Conservation (phyloP, 768 basidiomycete species). For the Pleurotus tuber-regium region DNA sequence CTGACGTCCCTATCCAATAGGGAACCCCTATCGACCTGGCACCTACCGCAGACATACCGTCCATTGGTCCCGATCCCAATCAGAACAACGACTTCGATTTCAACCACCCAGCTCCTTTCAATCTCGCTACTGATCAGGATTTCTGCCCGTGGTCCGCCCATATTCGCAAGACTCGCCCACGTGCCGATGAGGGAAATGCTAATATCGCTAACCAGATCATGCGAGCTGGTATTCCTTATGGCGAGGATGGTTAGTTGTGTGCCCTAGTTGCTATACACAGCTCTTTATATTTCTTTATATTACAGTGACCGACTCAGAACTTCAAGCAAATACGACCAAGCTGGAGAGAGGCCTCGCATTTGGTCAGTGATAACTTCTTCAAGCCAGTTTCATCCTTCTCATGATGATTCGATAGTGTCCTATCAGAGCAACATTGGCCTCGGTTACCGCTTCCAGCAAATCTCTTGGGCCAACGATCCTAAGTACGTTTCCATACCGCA, state of each 20-base stretch:
- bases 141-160: conserved; percentile 27
- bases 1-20: conserved; percentile 3
- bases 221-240: conserved; percentile 33
- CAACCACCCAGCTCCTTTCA: conserved; percentile 1
- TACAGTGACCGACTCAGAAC: conserved; percentile 1
- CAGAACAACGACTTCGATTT: conserved; percentile 29
- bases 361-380: background rate
- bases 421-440: conserved; percentile 5
- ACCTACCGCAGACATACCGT: conserved; percentile 16
- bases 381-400: background rate
- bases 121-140: conserved; percentile 8
- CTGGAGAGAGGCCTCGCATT: conserved; percentile 4
- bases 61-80: conserved; percentile 13
- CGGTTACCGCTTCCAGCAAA: conserved; percentile 7
- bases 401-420: background rate
- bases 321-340: background rate
- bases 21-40: conserved; percentile 6
- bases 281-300: too few relatives aligned
- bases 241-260: conserved; percentile 16
- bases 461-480: conserved; percentile 1
- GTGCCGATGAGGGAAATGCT: conserved; percentile 18
- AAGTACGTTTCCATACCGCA: background rate
- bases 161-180: conserved; percentile 26
- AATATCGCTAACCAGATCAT: conserved; percentile 22
- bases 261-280: too few relatives aligned